Evolutionary conservation across 306 rosid genomes (phyloP).

Genomic region (Rosa multiflora): DNA sequence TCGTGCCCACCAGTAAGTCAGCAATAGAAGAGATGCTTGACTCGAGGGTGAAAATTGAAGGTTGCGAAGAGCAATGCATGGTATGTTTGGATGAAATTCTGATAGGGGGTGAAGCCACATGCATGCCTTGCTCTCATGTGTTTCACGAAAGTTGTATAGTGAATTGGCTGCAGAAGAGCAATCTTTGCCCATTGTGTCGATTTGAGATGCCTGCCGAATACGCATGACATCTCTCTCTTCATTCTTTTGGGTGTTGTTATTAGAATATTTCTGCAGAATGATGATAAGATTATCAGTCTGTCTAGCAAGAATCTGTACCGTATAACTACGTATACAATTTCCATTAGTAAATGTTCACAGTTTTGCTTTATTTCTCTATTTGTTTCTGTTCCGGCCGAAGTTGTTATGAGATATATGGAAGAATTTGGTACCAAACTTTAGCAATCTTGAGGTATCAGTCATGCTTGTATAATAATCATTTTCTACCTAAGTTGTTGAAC

Average conservation of each 20-base stretch:
- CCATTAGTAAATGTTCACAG: background rate
- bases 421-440: constrained; percentile 9
- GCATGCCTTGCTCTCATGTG: constrained; percentile 33
- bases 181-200: constrained; percentile 32
- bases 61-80: constrained; percentile 12
- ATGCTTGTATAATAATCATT: background rate
- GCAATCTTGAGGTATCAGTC: background rate
- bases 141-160: constrained; percentile 29
- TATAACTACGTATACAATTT: background rate
- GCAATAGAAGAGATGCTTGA: background rate
- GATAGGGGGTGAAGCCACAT: constrained; percentile 4
- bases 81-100: constrained; percentile 37
- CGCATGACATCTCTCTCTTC: background rate
- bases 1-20: background rate
- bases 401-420: background rate
- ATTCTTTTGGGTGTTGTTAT: background rate
- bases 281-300: background rate
- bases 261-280: constrained; percentile 13
- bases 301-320: background rate
- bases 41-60: constrained; percentile 16
- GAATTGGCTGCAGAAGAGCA: constrained; percentile 32
- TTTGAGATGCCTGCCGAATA: constrained; percentile 21
- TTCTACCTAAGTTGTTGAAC: constrained; percentile 1
- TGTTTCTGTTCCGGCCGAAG: background rate
- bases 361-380: background rate